phyloP scores from a whole-genome alignment of 306 rosid genomes.

The Quercus wislizeni region DNA sequence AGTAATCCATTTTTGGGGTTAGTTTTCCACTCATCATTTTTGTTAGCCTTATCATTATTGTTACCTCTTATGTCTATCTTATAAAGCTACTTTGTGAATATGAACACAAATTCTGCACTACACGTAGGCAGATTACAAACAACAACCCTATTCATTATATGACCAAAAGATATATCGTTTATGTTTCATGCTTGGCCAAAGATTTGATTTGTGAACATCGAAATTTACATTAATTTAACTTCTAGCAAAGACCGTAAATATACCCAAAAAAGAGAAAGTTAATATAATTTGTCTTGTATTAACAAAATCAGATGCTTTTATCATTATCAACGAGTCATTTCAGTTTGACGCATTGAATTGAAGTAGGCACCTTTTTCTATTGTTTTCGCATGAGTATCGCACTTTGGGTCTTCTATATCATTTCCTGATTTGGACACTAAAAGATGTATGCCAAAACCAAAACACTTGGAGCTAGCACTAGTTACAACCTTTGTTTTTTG shows the following conservation, averaged over 20 bases:
- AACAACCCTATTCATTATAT: too few relatives aligned
- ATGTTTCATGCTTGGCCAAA: too few relatives aligned
- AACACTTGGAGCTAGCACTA: background rate
- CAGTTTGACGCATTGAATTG: background rate
- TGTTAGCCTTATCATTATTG: too few relatives aligned
- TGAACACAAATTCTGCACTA: too few relatives aligned
- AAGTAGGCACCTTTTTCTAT: background rate
- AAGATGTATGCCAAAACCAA: conserved; percentile 1
- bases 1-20: too few relatives aligned
- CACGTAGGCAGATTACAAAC: too few relatives aligned
- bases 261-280: background rate
- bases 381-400: background rate
- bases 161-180: too few relatives aligned
- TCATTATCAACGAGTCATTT: background rate
- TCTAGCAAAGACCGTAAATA: background rate
- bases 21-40: too few relatives aligned
- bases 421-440: conserved; percentile 5
- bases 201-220: too few relatives aligned
- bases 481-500: background rate
- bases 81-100: too few relatives aligned
- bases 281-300: background rate
- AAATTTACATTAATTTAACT: background rate
- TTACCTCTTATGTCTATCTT: too few relatives aligned
- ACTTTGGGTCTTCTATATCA: background rate
- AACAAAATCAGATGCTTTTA: background rate